These are phyloP conservation scores for sorghum (Sorghum bicolor) DNA, from an alignment of 176 grass and related monocot genomes.

Conservation along the genomic window DNA sequence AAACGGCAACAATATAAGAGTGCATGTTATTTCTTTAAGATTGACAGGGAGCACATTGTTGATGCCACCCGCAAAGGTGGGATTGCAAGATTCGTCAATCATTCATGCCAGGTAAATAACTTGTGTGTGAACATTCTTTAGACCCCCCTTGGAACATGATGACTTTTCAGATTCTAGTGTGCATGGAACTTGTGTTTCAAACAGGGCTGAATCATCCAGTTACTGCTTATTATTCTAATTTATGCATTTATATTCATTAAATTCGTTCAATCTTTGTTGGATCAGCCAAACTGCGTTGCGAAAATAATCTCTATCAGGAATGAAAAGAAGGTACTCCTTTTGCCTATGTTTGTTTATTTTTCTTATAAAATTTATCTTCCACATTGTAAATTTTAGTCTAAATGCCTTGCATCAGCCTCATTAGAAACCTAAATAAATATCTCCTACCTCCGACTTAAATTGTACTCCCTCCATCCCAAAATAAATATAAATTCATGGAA, in stretches of 20 bases:
- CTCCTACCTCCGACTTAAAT: neutral
- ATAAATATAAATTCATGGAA: neutral
- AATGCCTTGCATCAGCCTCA: neutral
- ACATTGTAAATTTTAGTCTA: neutral
- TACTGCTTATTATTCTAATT: conserved; percentile 15
- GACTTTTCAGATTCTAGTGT: neutral
- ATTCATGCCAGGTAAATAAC: conserved; percentile 72
- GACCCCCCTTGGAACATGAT: neutral
- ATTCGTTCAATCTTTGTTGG: conserved; percentile 24
- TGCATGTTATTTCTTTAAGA: conserved; percentile 89
- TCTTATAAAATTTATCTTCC: neutral
- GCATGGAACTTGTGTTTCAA: conserved; percentile 1
- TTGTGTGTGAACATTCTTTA: conserved; percentile 10
- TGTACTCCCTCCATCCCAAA: neutral
- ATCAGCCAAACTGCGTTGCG: conserved; percentile 89
- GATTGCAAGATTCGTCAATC: conserved; percentile 92
- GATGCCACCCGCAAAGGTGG: conserved; percentile 93
- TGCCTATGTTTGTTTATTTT: neutral
- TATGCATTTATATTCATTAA: neutral
- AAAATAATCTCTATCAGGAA: conserved; percentile 84
- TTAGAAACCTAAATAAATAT: neutral
- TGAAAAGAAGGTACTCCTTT: conserved; percentile 71
- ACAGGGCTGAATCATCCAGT: neutral
- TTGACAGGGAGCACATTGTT: conserved; percentile 89
- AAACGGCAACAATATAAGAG: conserved; percentile 78